Evolutionary conservation across 1,284 basidiomycete species (phyloP).

Genomic region (Phellopilus nigrolimitatus): DNA sequence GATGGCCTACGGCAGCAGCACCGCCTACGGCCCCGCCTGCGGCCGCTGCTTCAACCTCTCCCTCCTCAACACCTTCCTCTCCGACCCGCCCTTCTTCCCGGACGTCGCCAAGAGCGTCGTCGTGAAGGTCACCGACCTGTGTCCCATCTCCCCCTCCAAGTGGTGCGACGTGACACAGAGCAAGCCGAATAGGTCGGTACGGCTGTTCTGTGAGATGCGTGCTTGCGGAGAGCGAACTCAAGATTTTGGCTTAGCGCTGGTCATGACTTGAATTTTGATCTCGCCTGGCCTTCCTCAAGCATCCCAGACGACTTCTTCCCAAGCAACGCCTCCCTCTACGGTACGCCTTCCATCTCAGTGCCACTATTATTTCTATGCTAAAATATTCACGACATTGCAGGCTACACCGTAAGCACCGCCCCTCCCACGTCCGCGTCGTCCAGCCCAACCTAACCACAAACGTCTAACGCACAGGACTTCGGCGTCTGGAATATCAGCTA

Average conservation of each 20-base stretch:
- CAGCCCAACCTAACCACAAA: not conserved
- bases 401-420: constrained; percentile 36
- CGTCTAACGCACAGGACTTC: constrained; percentile 51
- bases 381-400: constrained; percentile 25
- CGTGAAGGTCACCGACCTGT: constrained; percentile 71
- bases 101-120: constrained; percentile 56
- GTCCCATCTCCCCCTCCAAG: constrained; percentile 46
- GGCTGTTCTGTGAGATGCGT: not conserved
- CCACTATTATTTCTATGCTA: not conserved
- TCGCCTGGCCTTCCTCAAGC: constrained; percentile 67
- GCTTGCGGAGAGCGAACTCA: not conserved
- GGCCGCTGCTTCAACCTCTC: constrained; percentile 75
- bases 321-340: constrained; percentile 54
- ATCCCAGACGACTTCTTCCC: constrained; percentile 71
- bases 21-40: constrained; percentile 68
- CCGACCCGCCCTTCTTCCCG: constrained; percentile 67
- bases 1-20: constrained; percentile 70
- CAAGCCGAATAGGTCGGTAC: constrained; percentile 55
- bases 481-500: constrained; percentile 80
- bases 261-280: constrained; percentile 68
- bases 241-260: constrained; percentile 45
- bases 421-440: not conserved
- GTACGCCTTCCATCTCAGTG: constrained; percentile 32
- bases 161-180: constrained; percentile 66
- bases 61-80: constrained; percentile 59